Conservation (phyloP, 441 rosid species). For the Erysimum cheiri region DNA sequence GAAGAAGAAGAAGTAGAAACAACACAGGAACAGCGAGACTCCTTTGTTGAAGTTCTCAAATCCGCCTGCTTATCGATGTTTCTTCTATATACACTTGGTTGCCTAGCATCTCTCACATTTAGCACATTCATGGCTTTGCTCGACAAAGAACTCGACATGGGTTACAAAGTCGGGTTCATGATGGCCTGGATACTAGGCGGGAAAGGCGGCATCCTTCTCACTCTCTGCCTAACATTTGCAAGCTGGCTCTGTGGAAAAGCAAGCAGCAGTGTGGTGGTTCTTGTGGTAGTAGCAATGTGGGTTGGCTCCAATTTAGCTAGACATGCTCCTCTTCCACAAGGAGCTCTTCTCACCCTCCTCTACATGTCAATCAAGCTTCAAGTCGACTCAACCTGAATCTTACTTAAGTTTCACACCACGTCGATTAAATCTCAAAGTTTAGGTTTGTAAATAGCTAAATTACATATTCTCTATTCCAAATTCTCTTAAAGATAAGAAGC, state of each 20-base stretch:
- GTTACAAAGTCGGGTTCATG: slow-evolving; percentile 76
- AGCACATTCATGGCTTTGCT: slow-evolving; percentile 64
- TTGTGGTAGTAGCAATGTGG: slow-evolving; percentile 77
- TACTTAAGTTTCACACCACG: not conserved
- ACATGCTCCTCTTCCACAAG: slow-evolving; percentile 80
- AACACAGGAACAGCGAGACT: slow-evolving; percentile 51
- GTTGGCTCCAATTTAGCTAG: slow-evolving; percentile 79
- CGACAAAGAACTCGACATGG: slow-evolving; percentile 74
- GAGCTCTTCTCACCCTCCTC: slow-evolving; percentile 78
- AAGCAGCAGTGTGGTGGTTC: slow-evolving; percentile 74
- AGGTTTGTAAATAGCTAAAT: slow-evolving; percentile 39
- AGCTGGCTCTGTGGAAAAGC: slow-evolving; percentile 92
- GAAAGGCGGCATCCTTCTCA: slow-evolving; percentile 72
- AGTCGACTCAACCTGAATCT: slow-evolving; percentile 54
- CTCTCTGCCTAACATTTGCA: slow-evolving; percentile 71
- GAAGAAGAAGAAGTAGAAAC: slow-evolving; percentile 44
- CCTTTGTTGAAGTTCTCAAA: slow-evolving; percentile 61
- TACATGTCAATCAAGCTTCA: slow-evolving; percentile 92
- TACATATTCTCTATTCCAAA: slow-evolving; percentile 1
- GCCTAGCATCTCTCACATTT: slow-evolving; percentile 62
- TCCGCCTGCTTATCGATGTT: slow-evolving; percentile 59
- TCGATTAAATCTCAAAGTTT: slow-evolving; percentile 15
- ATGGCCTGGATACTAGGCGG: slow-evolving; percentile 86
- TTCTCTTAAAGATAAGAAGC: not conserved
- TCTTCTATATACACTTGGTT: slow-evolving; percentile 64